These are phyloP conservation scores for Ensete glaucum DNA, from an alignment of 176 grass and related monocot genomes.

Conservation along the genomic window DNA sequence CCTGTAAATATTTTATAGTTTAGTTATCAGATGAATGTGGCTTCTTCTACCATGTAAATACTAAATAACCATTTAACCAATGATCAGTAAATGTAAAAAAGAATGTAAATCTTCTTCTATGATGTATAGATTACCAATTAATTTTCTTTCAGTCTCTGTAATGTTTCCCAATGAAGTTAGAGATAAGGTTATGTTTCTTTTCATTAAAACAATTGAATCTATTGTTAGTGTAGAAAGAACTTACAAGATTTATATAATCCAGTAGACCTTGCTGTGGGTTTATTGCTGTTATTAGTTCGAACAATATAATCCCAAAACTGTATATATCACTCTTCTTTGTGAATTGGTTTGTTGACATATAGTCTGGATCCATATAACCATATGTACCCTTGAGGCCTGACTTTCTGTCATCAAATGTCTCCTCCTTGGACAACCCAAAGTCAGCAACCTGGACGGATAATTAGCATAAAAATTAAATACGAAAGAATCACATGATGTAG, in stretches of 20 bases:
- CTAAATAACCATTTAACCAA: no score
- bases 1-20: no score
- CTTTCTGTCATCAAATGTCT: conserved; percentile 71
- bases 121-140: neutral
- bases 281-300: conserved; percentile 92
- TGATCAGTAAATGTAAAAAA: no score
- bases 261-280: conserved; percentile 90
- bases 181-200: neutral
- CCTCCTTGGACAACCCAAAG: conserved; percentile 95
- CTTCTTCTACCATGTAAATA: no score
- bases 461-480: conserved; percentile 1
- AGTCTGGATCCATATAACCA: conserved; percentile 98
- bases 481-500: neutral
- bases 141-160: neutral
- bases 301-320: conserved; percentile 90
- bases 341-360: conserved; percentile 81
- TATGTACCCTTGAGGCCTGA: conserved; percentile 93
- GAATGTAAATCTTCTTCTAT: neutral
- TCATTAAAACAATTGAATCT: neutral
- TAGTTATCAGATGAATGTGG: no score
- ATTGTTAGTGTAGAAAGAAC: conserved; percentile 18
- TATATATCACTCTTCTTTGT: conserved; percentile 97
- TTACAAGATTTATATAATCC: conserved; percentile 95
- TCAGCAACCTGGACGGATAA: conserved; percentile 58
- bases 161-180: neutral